Evolutionary conservation across 768 basidiomycete genomes (phyloP), one percentile per base, ranked within the genome.

Genomic region (Pleurotus giganteus): DNA sequence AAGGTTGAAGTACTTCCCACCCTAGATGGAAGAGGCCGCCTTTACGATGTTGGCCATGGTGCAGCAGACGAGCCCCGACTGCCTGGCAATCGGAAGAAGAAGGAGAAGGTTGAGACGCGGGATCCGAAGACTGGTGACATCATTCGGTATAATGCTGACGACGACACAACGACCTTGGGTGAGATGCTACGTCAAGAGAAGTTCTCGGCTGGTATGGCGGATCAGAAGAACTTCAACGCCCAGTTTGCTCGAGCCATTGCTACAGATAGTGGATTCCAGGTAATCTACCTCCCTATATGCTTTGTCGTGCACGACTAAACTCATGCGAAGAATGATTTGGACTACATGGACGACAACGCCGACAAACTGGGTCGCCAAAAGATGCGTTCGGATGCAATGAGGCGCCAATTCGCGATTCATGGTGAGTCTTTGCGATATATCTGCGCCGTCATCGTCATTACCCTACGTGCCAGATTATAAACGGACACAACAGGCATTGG

Each of bases 341-440:
- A 98, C 43, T 98, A 98, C 61, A 88, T 97, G 58, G 97, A 99
- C 60, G 97, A 98, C 59, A 96, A 98, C 66, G 94, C 94, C 0
- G 96, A 96, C 63, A 88, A 86, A 60, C 78, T 98, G 0, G 92
- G 91, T 34, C 77, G 95, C 54, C 86, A 93, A 69, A 98, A 96
- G 72, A 94, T 98, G 91, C 89, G 94, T 49, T 85, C 88, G 3
- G 96, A 98, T 64, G 92, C 89, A 19, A 93, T 97, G 88, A 98
- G 94, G 68, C 84, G 95, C 42, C 91, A 94, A 61, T 99, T 98
- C 68, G 97, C 97, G 11, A 91, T 99, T 58, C 84, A 98, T 56
- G 95, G 94, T 92, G 58, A 34, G n/a, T n/a, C n/a, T 79, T 66
- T 45, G 23, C 27, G 7, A 29, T 43, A 54, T 24, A 31, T 27